Evolutionary conservation across 108 stramenopile species (phyloP).

Genomic region (Epithemia pelagica): DNA sequence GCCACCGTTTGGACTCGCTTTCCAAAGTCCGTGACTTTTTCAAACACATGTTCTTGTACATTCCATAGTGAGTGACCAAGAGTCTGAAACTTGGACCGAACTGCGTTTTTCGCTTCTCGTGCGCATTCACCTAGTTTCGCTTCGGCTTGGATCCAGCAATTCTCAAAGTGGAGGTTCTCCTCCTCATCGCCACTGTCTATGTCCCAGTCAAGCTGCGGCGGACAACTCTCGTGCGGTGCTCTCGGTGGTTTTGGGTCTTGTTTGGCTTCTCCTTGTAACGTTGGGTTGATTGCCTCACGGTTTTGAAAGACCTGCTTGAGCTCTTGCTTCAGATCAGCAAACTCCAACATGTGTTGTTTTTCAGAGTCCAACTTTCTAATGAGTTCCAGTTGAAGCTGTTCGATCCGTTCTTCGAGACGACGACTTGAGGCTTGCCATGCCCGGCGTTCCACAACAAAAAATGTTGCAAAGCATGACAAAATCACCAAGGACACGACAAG

Average conservation of each 20-base stretch:
- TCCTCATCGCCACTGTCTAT: background rate
- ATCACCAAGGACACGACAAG: background rate
- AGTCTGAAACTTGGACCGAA: background rate
- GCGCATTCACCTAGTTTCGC: conserved; percentile 3
- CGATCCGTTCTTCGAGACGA: background rate
- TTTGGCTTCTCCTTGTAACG: background rate
- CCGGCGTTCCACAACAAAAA: background rate
- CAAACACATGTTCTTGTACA: background rate
- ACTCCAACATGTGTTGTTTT: background rate
- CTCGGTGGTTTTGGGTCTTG: background rate
- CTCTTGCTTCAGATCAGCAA: background rate
- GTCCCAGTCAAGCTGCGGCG: background rate
- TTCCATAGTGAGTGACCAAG: background rate
- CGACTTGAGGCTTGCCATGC: background rate
- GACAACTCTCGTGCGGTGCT: background rate
- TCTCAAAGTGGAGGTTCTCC: background rate
- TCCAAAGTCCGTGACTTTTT: background rate
- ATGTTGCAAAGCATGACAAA: background rate
- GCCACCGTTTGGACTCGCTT: conserved; percentile 1
- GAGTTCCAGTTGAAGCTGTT: background rate
- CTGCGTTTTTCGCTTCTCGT: background rate
- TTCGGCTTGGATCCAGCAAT: conserved; percentile 4
- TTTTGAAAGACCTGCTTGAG: background rate
- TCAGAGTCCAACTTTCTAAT: background rate
- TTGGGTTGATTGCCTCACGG: background rate